phyloP scores from a whole-genome alignment of 1,284 basidiomycete genomes.

The Trametes pubescens region DNA sequence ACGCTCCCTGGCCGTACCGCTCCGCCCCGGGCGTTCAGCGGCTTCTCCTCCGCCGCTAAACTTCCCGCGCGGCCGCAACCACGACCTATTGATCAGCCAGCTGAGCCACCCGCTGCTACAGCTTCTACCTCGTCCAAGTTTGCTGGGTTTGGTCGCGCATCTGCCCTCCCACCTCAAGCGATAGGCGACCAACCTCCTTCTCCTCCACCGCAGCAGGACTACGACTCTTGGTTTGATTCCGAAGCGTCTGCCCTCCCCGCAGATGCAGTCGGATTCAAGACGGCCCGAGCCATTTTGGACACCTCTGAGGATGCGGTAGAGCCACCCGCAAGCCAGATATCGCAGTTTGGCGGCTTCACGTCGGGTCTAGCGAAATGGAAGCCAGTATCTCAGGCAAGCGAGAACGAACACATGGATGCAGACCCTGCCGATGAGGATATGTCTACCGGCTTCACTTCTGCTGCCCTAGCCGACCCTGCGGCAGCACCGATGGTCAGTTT shows the following conservation, averaged over 20 bases:
- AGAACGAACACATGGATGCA: not conserved
- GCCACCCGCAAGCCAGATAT: constrained; percentile 19
- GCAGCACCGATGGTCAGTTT: constrained; percentile 14
- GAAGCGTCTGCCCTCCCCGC: constrained; percentile 41
- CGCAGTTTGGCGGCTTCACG: constrained; percentile 24
- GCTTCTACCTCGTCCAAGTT: constrained; percentile 32
- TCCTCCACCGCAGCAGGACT: constrained; percentile 53
- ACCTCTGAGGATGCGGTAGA: not conserved
- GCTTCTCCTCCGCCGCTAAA: constrained; percentile 31
- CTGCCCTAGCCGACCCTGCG: constrained; percentile 1
- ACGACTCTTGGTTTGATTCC: constrained; percentile 65
- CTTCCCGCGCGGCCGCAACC: constrained; percentile 3
- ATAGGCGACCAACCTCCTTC: constrained; percentile 47
- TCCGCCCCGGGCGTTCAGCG: constrained; percentile 9
- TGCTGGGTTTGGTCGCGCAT: constrained; percentile 37
- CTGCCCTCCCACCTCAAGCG: constrained; percentile 24
- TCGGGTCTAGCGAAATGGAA: constrained; percentile 25
- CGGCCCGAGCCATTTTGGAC: constrained; percentile 32
- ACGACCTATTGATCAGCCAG: not conserved
- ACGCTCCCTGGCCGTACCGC: not conserved
- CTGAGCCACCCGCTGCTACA: not conserved
- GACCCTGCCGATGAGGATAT: not conserved
- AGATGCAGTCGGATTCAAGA: constrained; percentile 36
- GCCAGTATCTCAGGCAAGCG: constrained; percentile 3
- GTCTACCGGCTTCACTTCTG: constrained; percentile 12